Evolutionary conservation across 768 basidiomycete species (phyloP), one percentile per base, ranked within the genome.

Genomic region (Mycena venus): DNA sequence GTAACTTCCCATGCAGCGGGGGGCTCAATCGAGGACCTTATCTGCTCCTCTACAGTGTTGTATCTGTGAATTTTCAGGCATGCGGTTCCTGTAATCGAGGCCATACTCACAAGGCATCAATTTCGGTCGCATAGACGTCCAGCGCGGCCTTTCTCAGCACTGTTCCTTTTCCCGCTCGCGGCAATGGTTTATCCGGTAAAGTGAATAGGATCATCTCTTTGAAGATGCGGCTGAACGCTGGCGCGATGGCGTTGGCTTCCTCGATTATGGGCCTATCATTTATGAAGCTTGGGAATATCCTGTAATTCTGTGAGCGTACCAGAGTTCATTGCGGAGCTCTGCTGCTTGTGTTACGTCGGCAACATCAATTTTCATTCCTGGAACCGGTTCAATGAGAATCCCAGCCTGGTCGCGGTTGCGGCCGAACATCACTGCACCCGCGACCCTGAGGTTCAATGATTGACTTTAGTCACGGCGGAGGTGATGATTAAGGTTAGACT

Each of bases 201-300:
- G 89, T 82, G 19, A 90, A 78, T 31, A 90, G 47, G 38, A 91
- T 87, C 87, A 90, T 88, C 76, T 91, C 87, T 72, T 87, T 88
- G 80, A 87, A 88, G 12, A 89, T 82, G 27, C 85, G 81, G 68
- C 86, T 87, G 56, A 84, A 88, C 0, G 81, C 68, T 0, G 88
- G 88, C 0, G 84, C 83, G 1, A 78, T 76, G 32, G 73, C 78
- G 74, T 89, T 89, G 7, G 87, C 88, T 44, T 86, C 83, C 29
- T 87, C 87, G 4, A 88, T 82, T 11, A 79, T 73, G 2, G 79
- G 81, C 84, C 85, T 88, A 62, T 4, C 4, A 47, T n/a, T 15
- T 47, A 51, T 21, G 14, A 6, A n/a, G 23, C 44, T 19, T n/a
- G n/a, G n/a, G n/a, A n/a, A n/a, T n/a, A n/a, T n/a, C n/a, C n/a